Conservation (phyloP, 805 yeast species). For the Cyberlindnera misumaiensis region DNA sequence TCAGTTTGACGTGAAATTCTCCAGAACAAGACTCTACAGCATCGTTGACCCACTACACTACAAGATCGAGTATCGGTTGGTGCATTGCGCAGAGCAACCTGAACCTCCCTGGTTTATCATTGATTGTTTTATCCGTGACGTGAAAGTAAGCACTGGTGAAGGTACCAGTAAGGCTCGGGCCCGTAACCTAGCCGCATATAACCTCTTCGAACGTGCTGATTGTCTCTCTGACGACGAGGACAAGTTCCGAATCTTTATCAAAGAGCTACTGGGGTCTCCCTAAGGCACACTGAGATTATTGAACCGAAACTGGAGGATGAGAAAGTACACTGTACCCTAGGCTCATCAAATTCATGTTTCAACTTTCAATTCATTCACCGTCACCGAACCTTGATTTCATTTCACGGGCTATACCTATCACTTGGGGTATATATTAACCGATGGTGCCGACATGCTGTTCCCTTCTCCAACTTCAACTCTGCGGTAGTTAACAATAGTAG, state of each 20-base stretch:
- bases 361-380: neutral
- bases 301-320: no score
- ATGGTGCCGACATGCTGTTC: neutral
- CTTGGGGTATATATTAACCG: no score
- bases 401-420: no score
- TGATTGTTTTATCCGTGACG: neutral
- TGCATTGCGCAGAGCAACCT: neutral
- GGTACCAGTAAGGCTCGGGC: neutral
- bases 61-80: neutral
- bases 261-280: neutral
- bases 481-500: no score
- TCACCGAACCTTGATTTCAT: no score
- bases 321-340: no score
- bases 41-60: neutral
- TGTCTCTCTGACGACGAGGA: neutral
- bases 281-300: no score
- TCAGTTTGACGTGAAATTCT: neutral
- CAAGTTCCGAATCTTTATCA: neutral
- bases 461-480: neutral
- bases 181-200: slow-evolving; percentile 1
- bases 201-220: neutral
- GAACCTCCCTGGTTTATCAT: neutral
- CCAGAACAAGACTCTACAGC: neutral
- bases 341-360: no score
- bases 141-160: neutral